Evolutionary conservation across 257 asterid genomes (phyloP).

Genomic region (Solanum piurae): DNA sequence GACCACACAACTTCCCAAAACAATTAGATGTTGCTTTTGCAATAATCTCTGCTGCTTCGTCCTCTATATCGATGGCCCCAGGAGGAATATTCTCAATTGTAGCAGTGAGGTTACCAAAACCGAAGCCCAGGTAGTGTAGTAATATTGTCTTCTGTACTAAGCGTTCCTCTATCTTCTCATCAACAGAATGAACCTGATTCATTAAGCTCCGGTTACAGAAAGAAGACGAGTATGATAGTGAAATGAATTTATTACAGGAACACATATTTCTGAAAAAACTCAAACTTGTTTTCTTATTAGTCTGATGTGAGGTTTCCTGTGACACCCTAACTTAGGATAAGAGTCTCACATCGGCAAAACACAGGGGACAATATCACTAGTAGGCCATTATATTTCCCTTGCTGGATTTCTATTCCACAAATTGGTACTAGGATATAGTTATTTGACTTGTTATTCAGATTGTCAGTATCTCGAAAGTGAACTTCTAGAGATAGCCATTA

Average conservation of each 20-base stretch:
- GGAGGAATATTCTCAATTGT: constrained; percentile 61
- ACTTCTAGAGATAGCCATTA: neutral
- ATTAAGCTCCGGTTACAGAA: neutral
- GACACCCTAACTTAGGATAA: neutral
- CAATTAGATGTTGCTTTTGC: constrained; percentile 57
- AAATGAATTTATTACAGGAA: neutral
- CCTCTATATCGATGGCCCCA: constrained; percentile 24
- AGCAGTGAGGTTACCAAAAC: constrained; percentile 66
- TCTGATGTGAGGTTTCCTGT: neutral
- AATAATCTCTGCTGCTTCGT: constrained; percentile 48
- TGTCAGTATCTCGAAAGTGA: neutral
- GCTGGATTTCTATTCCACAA: neutral
- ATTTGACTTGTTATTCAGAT: neutral
- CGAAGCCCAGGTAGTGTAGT: constrained; percentile 33
- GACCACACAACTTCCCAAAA: constrained; percentile 47
- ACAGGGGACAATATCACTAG: neutral
- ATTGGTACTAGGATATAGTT: neutral
- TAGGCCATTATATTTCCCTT: neutral
- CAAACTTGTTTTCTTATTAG: neutral
- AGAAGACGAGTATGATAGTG: neutral
- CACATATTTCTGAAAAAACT: neutral
- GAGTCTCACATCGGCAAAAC: neutral
- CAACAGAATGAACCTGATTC: constrained; percentile 26
- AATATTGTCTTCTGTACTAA: constrained; percentile 17
- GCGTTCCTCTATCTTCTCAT: constrained; percentile 29